Evolutionary conservation across 140 eudicot species (phyloP), one percentile per base, ranked within the genome.

Genomic region (Ambrosia hybrid): DNA sequence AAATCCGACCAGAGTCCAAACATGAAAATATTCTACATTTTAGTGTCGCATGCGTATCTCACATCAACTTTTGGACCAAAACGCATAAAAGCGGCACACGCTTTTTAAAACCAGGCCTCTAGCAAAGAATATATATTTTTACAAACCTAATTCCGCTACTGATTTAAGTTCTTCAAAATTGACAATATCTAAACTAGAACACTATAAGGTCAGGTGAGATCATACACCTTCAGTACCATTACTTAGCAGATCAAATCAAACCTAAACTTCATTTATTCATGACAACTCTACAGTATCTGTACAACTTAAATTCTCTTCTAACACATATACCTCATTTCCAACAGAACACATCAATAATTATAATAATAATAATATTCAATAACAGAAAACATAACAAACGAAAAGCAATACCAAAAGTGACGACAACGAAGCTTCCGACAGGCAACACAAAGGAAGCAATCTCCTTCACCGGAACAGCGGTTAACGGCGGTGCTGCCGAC

Each of bases 331-430:
- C 48, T 43, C 48, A 43, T 43, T 43, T 7, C 9, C 48, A 43
- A 43, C 48, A 43, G 11, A 43, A 43, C 34, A 30, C 34, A 30
- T 0, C 34, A 30, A 30, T 30, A 21, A 21, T 21, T 41, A 9
- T 41, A 43, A 43, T 9, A 43, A 43, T 9, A 43, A 43, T 6
- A 8, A 51, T 4, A 51, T 51, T 51, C 57, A 51, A 51, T 51
- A 51, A 13, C 16, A 51, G 14, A 3, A 51, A 3, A 4, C 13
- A n/a, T 36, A 57, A 9, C 2, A 21, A 21, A n/a, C 26, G 16
- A 30, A 60, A 75, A 81, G 33, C 73, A 60, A 73, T 87, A 93
- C 98, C 98, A 61, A 90, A 87, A 70, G 96, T 76, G 37, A 79
- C 86, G 60, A 82, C 91, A 17, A 90, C 37, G 38, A 93, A 80